Evolutionary conservation across 2,329 filamentous ascomycete genomes (phyloP), one percentile per base, ranked within the genome.

Genomic region (Gaeumannomyces sp.): DNA sequence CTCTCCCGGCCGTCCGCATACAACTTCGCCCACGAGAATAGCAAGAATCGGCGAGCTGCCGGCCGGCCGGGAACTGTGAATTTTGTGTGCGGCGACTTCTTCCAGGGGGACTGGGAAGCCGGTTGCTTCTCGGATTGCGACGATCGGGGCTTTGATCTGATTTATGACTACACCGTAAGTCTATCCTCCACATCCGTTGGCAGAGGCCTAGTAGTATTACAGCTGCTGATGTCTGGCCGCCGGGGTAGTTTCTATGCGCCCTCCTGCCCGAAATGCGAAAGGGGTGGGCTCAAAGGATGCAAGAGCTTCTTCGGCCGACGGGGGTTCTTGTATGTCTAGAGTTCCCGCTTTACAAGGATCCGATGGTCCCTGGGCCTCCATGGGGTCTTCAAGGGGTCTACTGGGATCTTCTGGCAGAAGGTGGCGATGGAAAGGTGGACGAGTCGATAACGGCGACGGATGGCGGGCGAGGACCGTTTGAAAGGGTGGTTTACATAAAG

Each of bases 1-100:
- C 58, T 67, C 16, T 16, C 62, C 2, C 16, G 19, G 16, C 65
- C 64, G 27, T 53, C 59, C 13, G 61, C 35, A 13, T 63, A 66
- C 62, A 68, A 66, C 25, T 68, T 64, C 38, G 57, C 62, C n/a
- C 33, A 59, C 27, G 8, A 16, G 22, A 45, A 31, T 19, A 35
- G 16, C 16, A 16, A 68, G 25, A 35, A 29, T 33, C 2, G 11
- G 31, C 10, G 63, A 33, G 19, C n/a, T n/a, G 16, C 16, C 22
- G 10, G 38, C 16, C 7, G 29, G 57, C 60, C 25, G 59, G 83
- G 81, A 0, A 69, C 70, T 27, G 76, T 73, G n/a, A 76, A 75
- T 27, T 79, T 82, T 65, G 38, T 85, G 22, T 65, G 73, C 16
- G 81, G 79, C 0, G 81, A 86, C 68, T 86, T 84, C 70, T 86